These are phyloP conservation scores for Cercospora citrullina DNA, from an alignment of 2,329 filamentous ascomycete species.

Conservation along the genomic window DNA sequence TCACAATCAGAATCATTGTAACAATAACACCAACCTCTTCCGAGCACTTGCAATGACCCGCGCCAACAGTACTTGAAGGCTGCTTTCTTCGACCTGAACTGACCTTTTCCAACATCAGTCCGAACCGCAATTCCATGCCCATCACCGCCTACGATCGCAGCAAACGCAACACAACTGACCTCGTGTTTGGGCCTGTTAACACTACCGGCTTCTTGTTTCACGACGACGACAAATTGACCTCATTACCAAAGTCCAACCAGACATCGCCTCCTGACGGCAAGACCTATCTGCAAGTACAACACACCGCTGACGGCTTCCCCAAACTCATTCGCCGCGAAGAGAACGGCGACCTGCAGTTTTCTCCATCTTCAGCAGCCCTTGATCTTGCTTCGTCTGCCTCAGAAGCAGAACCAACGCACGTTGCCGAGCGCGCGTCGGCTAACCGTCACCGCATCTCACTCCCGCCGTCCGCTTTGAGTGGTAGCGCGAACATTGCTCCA, in stretches of 20 bases:
- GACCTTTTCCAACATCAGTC: conserved; percentile 50
- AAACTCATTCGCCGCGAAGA: conserved; percentile 70
- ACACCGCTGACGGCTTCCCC: conserved; percentile 81
- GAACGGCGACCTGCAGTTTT: conserved; percentile 63
- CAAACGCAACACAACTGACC: conserved; percentile 58
- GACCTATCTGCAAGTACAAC: conserved; percentile 69
- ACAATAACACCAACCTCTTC: conserved; percentile 15
- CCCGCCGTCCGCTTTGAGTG: conserved; percentile 39
- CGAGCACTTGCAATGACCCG: conserved; percentile 19
- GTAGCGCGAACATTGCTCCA: conserved; percentile 38
- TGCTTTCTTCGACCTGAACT: conserved; percentile 19
- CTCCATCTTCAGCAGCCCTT: conserved; percentile 73
- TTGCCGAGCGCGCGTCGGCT: conserved; percentile 62
- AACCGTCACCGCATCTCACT: conserved; percentile 47
- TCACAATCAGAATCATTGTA: conserved; percentile 19
- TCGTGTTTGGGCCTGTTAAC: conserved; percentile 75
- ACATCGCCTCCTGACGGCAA: conserved; percentile 65
- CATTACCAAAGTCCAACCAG: conserved; percentile 33
- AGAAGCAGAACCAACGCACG: conserved; percentile 55
- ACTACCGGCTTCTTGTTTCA: conserved; percentile 83
- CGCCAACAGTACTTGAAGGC: conserved; percentile 18
- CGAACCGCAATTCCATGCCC: conserved; percentile 93
- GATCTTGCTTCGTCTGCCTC: conserved; percentile 73
- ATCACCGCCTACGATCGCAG: conserved; percentile 68
- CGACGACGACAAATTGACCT: conserved; percentile 55